Percentiles rank a stretch among this genome's conserved stretches.
Conservation (phyloP, 768 basidiomycete species). For the Mycena metata region DNA sequence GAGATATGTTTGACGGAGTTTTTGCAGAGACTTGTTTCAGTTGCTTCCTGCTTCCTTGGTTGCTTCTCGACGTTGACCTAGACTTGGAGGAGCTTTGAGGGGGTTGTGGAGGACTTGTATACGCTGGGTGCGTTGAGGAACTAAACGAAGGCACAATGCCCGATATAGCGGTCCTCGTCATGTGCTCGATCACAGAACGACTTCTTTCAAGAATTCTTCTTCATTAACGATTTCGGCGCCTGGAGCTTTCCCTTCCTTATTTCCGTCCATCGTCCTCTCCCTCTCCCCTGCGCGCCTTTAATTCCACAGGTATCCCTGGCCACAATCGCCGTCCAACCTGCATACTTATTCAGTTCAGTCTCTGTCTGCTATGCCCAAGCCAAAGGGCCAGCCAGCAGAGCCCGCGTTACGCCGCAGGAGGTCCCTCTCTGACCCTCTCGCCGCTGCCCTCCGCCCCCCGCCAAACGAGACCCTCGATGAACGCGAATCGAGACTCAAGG, state of each 20-base stretch:
- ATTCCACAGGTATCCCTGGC: too few relatives aligned
- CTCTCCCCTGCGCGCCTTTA: too few relatives aligned
- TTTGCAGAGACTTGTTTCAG: background rate
- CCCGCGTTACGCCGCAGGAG: constrained; percentile 49
- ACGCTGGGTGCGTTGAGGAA: too few relatives aligned
- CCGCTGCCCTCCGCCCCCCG: constrained; percentile 77
- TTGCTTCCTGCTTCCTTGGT: too few relatives aligned
- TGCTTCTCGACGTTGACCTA: too few relatives aligned
- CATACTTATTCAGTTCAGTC: background rate
- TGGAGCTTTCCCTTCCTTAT: constrained; percentile 21
- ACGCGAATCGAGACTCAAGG: constrained; percentile 73
- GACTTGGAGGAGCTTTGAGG: too few relatives aligned
- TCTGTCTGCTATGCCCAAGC: constrained; percentile 19
- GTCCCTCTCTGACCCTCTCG: constrained; percentile 77
- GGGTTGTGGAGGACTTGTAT: too few relatives aligned
- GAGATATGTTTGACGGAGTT: background rate
- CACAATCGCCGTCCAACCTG: too few relatives aligned
- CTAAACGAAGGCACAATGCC: too few relatives aligned
- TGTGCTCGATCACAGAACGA: background rate
- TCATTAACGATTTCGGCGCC: constrained; percentile 10
- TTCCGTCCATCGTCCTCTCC: constrained; percentile 23
- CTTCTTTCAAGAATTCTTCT: background rate
- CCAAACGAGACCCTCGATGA: constrained; percentile 77
- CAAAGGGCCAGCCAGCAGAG: constrained; percentile 35
- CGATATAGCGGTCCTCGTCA: too few relatives aligned